Evolutionary conservation across 257 asterid species (phyloP).

Genomic region (Jacaranda copaia): DNA sequence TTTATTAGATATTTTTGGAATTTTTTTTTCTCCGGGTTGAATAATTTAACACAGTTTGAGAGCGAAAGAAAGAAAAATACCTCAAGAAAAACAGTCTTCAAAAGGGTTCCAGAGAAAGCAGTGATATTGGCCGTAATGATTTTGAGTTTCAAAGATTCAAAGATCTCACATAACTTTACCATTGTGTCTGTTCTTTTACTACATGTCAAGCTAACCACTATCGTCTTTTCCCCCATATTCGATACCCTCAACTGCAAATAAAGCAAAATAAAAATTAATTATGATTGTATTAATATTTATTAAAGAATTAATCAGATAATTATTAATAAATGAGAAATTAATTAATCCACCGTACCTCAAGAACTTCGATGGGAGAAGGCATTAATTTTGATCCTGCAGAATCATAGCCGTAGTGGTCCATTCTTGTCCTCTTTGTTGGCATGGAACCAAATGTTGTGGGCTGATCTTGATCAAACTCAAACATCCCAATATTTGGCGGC

Average conservation of each 20-base stretch:
- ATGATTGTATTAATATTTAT: too few species aligned
- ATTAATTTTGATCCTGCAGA: conserved; percentile 38
- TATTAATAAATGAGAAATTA: too few species aligned
- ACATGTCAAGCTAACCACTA: conserved; percentile 83
- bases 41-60: neutral
- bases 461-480: conserved; percentile 55
- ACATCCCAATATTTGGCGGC: conserved; percentile 15
- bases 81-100: conserved; percentile 79
- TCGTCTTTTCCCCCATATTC: conserved; percentile 68
- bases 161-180: conserved; percentile 77
- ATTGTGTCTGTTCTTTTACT: conserved; percentile 76
- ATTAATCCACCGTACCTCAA: conserved; percentile 55
- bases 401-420: conserved; percentile 42
- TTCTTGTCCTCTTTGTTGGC: conserved; percentile 62
- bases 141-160: conserved; percentile 79
- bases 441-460: conserved; percentile 36
- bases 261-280: neutral
- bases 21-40: too few species aligned
- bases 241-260: conserved; percentile 68
- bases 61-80: conserved; percentile 41
- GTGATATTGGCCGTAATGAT: conserved; percentile 74
- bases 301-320: too few species aligned
- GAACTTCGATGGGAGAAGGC: conserved; percentile 64
- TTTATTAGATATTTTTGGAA: too few species aligned
- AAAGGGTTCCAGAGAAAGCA: conserved; percentile 68